These are phyloP conservation scores for Skeletonema costatum DNA, from an alignment of 108 stramenopile genomes.

Conservation along the genomic window DNA sequence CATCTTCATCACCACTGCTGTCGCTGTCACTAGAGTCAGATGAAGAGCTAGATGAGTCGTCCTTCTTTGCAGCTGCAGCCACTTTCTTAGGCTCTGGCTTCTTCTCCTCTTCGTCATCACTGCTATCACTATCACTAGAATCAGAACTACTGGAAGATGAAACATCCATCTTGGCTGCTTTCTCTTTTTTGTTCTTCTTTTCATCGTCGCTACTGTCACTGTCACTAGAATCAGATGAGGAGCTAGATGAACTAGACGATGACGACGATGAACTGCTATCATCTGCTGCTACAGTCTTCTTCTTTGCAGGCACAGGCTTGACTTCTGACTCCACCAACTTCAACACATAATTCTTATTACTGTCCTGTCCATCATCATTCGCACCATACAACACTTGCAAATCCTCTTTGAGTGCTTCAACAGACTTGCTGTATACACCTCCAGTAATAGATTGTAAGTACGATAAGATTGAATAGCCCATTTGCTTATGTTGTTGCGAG, in stretches of 20 bases:
- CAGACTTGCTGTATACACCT: conserved; percentile 23
- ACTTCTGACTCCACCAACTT: conserved; percentile 19
- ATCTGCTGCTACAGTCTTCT: conserved; percentile 2
- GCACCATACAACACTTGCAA: conserved; percentile 41
- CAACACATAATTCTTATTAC: conserved; percentile 14
- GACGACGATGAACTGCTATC: conserved; percentile 19
- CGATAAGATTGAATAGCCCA: conserved; percentile 40
- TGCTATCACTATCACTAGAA: conserved; percentile 6
- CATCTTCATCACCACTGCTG: conserved; percentile 22
- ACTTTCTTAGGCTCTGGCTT: not conserved
- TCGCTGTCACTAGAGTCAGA: conserved; percentile 4
- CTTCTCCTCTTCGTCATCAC: conserved; percentile 18
- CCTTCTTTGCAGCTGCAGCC: conserved; percentile 11
- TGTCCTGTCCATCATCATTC: not conserved
- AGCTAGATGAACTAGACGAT: conserved; percentile 29
- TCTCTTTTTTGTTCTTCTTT: conserved; percentile 14
- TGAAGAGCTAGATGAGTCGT: conserved; percentile 15
- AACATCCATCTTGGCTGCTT: conserved; percentile 16
- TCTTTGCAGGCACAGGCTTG: not conserved
- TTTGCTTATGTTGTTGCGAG: conserved; percentile 38
- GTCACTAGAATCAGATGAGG: conserved; percentile 26
- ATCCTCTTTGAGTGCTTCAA: conserved; percentile 36
- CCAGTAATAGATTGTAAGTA: conserved; percentile 37
- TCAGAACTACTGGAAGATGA: conserved; percentile 4
- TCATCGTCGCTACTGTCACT: conserved; percentile 19